A percentile compares a stretch with the other conserved stretches of the same genome.
These are phyloP conservation scores for Penicillium turbatum DNA, from an alignment of 495 filamentous ascomycete genomes.

Conservation along the genomic window DNA sequence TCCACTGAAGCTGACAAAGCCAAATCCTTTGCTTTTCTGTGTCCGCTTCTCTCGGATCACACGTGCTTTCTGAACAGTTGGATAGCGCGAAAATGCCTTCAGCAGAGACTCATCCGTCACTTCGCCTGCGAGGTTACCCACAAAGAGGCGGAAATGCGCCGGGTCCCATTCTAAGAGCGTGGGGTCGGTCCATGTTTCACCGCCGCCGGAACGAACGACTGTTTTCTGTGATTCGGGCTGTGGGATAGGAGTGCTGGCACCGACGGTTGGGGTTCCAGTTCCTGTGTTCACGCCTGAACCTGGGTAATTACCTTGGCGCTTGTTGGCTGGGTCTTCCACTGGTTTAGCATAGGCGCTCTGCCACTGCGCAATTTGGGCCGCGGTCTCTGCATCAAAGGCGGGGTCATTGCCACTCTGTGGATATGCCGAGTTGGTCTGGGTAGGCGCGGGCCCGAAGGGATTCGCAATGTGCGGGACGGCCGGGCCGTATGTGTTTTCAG, in stretches of 20 bases:
- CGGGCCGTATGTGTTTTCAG: slow-evolving; percentile 50
- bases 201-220: slow-evolving; percentile 80
- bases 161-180: slow-evolving; percentile 94
- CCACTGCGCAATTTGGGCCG: slow-evolving; percentile 94
- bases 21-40: slow-evolving; percentile 91
- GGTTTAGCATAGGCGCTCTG: slow-evolving; percentile 77
- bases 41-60: slow-evolving; percentile 96
- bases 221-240: slow-evolving; percentile 56
- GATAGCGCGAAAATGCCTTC: slow-evolving; percentile 88
- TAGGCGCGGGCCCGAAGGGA: slow-evolving; percentile 69
- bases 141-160: slow-evolving; percentile 87
- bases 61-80: slow-evolving; percentile 83
- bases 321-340: slow-evolving; percentile 23
- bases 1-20: slow-evolving; percentile 93
- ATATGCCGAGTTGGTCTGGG: slow-evolving; percentile 26
- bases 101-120: slow-evolving; percentile 92
- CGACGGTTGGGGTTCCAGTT: slow-evolving; percentile 28
- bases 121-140: slow-evolving; percentile 97
- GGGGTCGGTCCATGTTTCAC: slow-evolving; percentile 82
- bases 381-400: slow-evolving; percentile 76
- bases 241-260: slow-evolving; percentile 39
- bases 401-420: slow-evolving; percentile 38
- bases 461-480: slow-evolving; percentile 75
- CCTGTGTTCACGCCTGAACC: slow-evolving; percentile 47
- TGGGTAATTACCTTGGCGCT: slow-evolving; percentile 16